Conservation (phyloP, 1,284 basidiomycete genomes). For the Ceratobasidium papillatum region DNA sequence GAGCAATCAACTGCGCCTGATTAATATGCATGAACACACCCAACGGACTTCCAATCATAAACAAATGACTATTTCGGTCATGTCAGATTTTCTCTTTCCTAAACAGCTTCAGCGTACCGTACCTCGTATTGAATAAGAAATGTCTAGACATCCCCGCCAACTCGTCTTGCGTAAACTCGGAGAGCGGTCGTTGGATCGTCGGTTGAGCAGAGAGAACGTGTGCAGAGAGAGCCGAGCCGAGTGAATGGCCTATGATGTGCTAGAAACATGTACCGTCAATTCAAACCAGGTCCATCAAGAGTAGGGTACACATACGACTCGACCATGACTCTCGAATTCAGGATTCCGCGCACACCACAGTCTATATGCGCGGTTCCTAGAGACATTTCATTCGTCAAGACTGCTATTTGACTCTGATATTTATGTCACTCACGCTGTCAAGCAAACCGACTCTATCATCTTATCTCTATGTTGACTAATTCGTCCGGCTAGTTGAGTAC, state of each 20-base stretch:
- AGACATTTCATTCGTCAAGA: background rate
- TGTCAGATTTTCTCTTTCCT: conserved; percentile 43
- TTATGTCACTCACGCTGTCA: background rate
- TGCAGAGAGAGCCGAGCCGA: conserved; percentile 61
- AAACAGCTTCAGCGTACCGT: conserved; percentile 5
- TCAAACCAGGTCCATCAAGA: background rate
- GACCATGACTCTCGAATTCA: conserved; percentile 55
- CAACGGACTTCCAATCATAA: conserved; percentile 61
- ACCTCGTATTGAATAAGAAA: conserved; percentile 55
- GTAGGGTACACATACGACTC: conserved; percentile 50
- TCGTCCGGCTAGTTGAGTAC: conserved; percentile 25
- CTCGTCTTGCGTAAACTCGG: conserved; percentile 50
- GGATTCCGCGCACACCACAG: conserved; percentile 63
- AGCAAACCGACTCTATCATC: conserved; percentile 53
- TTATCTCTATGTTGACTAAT: conserved; percentile 56
- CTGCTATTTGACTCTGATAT: background rate
- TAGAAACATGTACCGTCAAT: conserved; percentile 23
- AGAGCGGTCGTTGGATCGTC: conserved; percentile 56
- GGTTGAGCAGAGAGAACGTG: conserved; percentile 64
- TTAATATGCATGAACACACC: conserved; percentile 62
- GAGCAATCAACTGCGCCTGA: conserved; percentile 61
- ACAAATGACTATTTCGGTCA: conserved; percentile 58
- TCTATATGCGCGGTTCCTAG: conserved; percentile 57
- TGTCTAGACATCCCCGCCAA: conserved; percentile 50
- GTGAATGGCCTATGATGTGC: conserved; percentile 55